Evolutionary conservation across 1,284 basidiomycete species (phyloP), one percentile per base, ranked within the genome.

Genomic region (Sutorius eximius): DNA sequence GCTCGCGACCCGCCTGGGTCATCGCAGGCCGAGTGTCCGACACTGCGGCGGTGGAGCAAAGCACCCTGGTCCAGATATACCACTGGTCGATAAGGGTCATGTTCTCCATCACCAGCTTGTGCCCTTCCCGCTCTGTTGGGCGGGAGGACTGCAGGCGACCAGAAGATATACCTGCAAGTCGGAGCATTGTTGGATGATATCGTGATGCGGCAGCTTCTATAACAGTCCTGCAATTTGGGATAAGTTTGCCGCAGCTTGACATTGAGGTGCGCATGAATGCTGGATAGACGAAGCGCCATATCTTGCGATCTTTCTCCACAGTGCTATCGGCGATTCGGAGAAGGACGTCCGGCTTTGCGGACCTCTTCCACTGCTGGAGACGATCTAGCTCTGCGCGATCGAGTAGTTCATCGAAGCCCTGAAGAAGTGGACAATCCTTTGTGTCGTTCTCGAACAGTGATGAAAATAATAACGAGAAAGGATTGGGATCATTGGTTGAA

Each of bases 31-130:
- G 80, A 30, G 79, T 73, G 51, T 93, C 89, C 1, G 85, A 81
- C 2, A 89, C 78, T 0, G 83, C 77, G 3, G 90, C 87, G 1
- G 91, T 94, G 16, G 89, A 83, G 62, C 90, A 94, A 7, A 95
- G 77, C 11, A 91, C 80, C 57, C 91, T 89, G 46, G 93, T 80
- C 86, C 93, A 96, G 29, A 87, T 77, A 57, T 90, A 83, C 95
- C 94, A 98, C 68, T 96, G 93, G 45, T 90, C 86, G 22, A 94
- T 83, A 37, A 88, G 72, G 10, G 76, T 70, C 58, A 77, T 80
- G 54, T 86, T 83, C 27, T 95, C 92, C 22, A 78, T 74, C 4
- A 86, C 71, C n/a, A 78, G 53, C 48, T 76, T 81, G 20, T 74
- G 57, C 0, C 79, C 79, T 53, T 86, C 82, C 50, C 75, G 77